phyloP scores from a whole-genome alignment of 2,329 filamentous ascomycete species.

The Cercospora nicotianae region DNA sequence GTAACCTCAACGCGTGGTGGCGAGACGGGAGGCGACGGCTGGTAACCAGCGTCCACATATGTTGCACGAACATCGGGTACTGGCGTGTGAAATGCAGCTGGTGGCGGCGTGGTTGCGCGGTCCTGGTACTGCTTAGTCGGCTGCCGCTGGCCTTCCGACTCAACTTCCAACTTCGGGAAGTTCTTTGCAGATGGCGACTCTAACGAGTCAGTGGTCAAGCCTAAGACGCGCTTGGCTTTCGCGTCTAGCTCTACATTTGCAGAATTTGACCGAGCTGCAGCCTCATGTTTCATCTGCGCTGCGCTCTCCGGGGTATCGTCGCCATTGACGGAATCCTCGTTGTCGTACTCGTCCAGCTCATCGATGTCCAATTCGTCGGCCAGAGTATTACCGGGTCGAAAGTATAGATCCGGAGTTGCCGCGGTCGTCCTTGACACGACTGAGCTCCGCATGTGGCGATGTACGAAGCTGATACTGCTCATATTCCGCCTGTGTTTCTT shows the following conservation, averaged over 20 bases:
- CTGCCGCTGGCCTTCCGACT: constrained; percentile 18
- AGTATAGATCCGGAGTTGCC: constrained; percentile 53
- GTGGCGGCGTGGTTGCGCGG: constrained; percentile 27
- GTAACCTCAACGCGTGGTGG: constrained; percentile 50
- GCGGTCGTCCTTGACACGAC: constrained; percentile 27
- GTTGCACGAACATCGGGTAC: constrained; percentile 37
- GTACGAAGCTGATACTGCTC: constrained; percentile 36
- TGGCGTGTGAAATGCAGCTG: constrained; percentile 14
- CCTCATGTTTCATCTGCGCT: constrained; percentile 41
- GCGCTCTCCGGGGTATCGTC: constrained; percentile 59
- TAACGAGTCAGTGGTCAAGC: constrained; percentile 33
- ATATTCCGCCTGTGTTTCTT: constrained; percentile 38
- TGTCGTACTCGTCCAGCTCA: constrained; percentile 68
- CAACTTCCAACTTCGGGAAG: constrained; percentile 16
- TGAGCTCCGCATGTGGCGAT: constrained; percentile 27
- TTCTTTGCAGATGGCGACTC: constrained; percentile 18
- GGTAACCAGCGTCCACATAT: constrained; percentile 75
- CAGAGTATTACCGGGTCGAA: constrained; percentile 69
- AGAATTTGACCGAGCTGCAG: constrained; percentile 46
- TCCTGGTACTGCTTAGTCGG: constrained; percentile 22
- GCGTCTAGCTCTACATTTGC: constrained; percentile 40
- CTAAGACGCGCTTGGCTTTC: constrained; percentile 50
- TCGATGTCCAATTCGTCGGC: constrained; percentile 91
- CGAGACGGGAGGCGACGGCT: constrained; percentile 80
- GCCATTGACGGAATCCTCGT: constrained; percentile 59